A percentile compares a stretch with the other conserved stretches of the same genome.
phyloP scores from a whole-genome alignment of 2,329 filamentous ascomycete genomes.

The Aspergillus luchuensis region DNA sequence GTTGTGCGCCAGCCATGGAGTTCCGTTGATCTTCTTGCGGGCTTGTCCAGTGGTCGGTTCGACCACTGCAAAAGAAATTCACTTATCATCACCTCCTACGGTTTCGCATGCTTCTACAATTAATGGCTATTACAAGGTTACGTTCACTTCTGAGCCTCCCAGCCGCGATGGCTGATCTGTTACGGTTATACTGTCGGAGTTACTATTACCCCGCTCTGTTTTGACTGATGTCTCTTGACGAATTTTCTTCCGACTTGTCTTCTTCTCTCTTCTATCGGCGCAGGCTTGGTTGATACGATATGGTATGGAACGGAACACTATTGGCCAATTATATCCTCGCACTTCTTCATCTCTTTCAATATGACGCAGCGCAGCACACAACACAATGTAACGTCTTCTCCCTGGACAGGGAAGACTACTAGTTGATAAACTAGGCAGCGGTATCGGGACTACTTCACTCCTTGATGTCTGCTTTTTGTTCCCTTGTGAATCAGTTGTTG shows the following conservation, averaged over 20 bases:
- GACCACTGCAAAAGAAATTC: background rate
- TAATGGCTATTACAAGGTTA: conserved; percentile 1
- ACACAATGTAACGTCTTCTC: too few relatives aligned
- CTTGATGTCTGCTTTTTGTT: background rate
- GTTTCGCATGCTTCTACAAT: conserved; percentile 3
- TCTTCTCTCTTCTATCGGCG: background rate
- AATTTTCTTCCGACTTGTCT: background rate
- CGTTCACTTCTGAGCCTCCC: background rate
- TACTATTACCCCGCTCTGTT: conserved; percentile 1
- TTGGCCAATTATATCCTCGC: too few relatives aligned
- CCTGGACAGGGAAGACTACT: too few relatives aligned
- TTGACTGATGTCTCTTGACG: conserved; percentile 3
- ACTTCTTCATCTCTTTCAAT: background rate
- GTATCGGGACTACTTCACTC: background rate
- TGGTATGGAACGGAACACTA: background rate
- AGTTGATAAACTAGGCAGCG: background rate
- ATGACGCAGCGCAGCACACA: too few relatives aligned
- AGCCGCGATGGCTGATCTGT: background rate
- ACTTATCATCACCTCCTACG: background rate
- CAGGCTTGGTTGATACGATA: background rate
- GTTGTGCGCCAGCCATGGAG: conserved; percentile 83
- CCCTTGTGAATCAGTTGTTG: background rate
- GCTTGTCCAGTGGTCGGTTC: background rate
- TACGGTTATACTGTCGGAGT: conserved; percentile 3
- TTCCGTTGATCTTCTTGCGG: conserved; percentile 64